Evolutionary conservation across 148 eudicot species (phyloP).

Genomic region (Bassia scoparia): DNA sequence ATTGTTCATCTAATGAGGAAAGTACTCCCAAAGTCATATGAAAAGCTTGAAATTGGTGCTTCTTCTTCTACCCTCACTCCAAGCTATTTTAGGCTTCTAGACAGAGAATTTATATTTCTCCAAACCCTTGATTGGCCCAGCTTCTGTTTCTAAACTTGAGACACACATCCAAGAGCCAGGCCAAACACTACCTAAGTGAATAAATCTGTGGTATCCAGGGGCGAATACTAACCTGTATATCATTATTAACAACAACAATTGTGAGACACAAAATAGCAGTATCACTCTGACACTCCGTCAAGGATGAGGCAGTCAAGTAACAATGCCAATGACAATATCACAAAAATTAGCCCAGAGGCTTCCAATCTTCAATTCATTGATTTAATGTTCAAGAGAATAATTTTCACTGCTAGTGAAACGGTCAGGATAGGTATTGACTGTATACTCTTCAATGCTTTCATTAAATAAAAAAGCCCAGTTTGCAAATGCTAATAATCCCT

Average conservation of each 20-base stretch:
- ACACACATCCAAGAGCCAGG: no score
- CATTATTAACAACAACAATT: background rate
- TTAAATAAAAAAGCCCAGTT: background rate
- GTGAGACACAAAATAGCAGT: background rate
- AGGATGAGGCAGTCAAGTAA: background rate
- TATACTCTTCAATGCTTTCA: background rate
- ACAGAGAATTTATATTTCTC: no score
- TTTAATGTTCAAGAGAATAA: background rate
- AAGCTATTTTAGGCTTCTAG: no score
- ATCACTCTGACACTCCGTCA: background rate
- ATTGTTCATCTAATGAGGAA: no score
- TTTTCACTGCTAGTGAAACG: background rate
- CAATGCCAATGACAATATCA: background rate
- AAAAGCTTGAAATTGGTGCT: no score
- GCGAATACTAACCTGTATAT: background rate
- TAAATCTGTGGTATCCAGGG: background rate
- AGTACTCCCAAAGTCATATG: no score
- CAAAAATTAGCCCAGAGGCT: background rate
- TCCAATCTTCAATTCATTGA: background rate
- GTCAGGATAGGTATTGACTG: background rate
- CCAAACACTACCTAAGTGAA: background rate
- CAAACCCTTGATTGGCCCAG: no score
- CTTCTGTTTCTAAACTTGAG: no score
- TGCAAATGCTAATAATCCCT: background rate
- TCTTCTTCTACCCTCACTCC: no score